These are phyloP conservation scores for Crithidia acanthocephali DNA, from an alignment of 208 protist genomes.

Conservation along the genomic window DNA sequence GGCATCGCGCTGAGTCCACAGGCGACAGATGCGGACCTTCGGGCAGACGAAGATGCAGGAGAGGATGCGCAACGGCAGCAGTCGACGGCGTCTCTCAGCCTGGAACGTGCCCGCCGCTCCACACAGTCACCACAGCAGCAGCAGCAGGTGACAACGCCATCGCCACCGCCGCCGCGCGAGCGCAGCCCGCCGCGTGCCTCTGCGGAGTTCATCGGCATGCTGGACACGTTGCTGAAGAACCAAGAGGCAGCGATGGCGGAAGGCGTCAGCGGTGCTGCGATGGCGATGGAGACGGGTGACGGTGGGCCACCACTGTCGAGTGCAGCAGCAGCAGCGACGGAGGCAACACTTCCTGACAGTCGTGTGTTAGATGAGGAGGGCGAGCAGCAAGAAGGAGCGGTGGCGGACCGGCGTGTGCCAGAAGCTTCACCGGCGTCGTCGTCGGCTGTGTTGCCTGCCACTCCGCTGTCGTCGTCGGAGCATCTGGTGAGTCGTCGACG, in stretches of 20 bases:
- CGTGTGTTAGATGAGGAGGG: no score
- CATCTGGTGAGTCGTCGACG: conserved; percentile 21
- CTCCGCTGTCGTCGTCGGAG: not conserved
- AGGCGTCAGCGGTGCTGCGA: no score
- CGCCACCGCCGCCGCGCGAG: not conserved
- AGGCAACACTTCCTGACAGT: not conserved
- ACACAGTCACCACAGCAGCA: conserved; percentile 7
- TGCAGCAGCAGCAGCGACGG: not conserved
- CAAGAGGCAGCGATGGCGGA: not conserved
- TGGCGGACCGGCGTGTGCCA: no score
- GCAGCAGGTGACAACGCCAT: not conserved
- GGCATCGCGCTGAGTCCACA: no score
- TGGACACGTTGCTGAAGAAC: conserved; percentile 29
- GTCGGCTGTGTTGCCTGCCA: no score
- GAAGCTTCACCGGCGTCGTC: not conserved
- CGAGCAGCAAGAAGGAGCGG: no score
- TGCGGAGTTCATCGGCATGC: conserved; percentile 44
- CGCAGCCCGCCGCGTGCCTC: conserved; percentile 43
- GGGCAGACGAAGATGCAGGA: no score
- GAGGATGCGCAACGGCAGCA: not conserved
- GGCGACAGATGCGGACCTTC: no score
- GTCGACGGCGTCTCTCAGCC: not conserved
- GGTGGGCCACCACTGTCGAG: no score
- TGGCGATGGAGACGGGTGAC: not conserved
- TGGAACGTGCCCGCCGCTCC: conserved; percentile 7